phyloP scores from a whole-genome alignment of 805 yeast genomes.

The Kuraishia ogatae region DNA sequence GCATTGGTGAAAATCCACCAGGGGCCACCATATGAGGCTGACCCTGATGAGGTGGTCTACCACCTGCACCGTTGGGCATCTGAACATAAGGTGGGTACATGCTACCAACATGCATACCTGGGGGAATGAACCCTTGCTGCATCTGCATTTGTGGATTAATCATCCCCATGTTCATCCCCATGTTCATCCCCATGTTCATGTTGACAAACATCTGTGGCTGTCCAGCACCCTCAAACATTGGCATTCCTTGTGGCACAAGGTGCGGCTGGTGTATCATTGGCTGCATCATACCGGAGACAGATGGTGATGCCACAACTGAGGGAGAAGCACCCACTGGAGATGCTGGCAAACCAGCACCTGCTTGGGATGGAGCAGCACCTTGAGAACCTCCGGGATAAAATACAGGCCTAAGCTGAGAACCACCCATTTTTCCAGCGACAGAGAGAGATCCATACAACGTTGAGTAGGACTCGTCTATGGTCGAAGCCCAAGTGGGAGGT shows the following conservation, averaged over 20 bases:
- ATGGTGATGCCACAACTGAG: slow-evolving; percentile 4
- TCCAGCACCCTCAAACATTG: slow-evolving; percentile 1
- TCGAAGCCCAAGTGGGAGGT: slow-evolving; percentile 70
- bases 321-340: slow-evolving; percentile 4
- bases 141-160: neutral
- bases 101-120: neutral
- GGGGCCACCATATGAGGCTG: neutral
- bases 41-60: neutral
- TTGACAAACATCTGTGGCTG: neutral
- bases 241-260: slow-evolving; percentile 2
- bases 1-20: neutral
- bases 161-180: neutral
- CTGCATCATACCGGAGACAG: slow-evolving; percentile 6
- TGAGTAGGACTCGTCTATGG: slow-evolving; percentile 46
- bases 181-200: slow-evolving; percentile 1
- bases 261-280: slow-evolving; percentile 1
- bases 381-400: slow-evolving; percentile 9
- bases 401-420: neutral
- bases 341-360: slow-evolving; percentile 3
- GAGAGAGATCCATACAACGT: neutral
- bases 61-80: neutral
- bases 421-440: neutral
- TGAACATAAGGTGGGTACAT: neutral
- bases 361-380: slow-evolving; percentile 13
- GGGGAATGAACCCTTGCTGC: neutral